Conservation (phyloP, 352 stramenopile species). For the Globisporangium uncinulatum region DNA sequence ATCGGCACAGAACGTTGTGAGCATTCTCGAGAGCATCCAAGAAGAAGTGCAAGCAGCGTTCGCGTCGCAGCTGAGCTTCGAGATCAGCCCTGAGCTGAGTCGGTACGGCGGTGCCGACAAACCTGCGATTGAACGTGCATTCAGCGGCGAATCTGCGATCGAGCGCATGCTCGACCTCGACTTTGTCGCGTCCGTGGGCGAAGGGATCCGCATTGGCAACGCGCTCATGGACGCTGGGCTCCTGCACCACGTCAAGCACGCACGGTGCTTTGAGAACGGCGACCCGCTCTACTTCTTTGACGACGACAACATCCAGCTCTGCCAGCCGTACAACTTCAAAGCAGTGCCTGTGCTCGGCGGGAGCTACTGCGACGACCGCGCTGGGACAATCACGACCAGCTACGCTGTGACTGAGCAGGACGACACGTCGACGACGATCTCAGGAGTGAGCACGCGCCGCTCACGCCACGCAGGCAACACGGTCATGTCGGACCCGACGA, state of each 20-base stretch:
- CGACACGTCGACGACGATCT: not conserved
- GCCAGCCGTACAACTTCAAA: conserved; percentile 12
- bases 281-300: conserved; percentile 20
- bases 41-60: conserved; percentile 47
- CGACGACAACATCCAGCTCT: conserved; percentile 17
- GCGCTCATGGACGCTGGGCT: conserved; percentile 58
- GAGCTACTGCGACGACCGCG: not conserved
- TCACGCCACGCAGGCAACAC: not conserved
- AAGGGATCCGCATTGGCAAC: conserved; percentile 42
- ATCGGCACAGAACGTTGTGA: conserved; percentile 39
- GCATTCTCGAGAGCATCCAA: conserved; percentile 45
- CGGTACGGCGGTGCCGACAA: conserved; percentile 2
- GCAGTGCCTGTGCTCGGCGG: conserved; percentile 3
- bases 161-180: conserved; percentile 9
- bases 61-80: conserved; percentile 36
- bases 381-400: conserved; percentile 11
- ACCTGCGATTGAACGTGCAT: conserved; percentile 1
- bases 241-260: conserved; percentile 44
- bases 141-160: conserved; percentile 19
- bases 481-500: conserved; percentile 6
- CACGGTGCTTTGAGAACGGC: conserved; percentile 23
- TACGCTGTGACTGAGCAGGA: conserved; percentile 12
- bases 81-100: conserved; percentile 25
- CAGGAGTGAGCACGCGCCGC: not conserved
- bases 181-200: conserved; percentile 19